Conservation (phyloP, 371 early-diverging fungal species). For the Saksenaea vasiformis region DNA sequence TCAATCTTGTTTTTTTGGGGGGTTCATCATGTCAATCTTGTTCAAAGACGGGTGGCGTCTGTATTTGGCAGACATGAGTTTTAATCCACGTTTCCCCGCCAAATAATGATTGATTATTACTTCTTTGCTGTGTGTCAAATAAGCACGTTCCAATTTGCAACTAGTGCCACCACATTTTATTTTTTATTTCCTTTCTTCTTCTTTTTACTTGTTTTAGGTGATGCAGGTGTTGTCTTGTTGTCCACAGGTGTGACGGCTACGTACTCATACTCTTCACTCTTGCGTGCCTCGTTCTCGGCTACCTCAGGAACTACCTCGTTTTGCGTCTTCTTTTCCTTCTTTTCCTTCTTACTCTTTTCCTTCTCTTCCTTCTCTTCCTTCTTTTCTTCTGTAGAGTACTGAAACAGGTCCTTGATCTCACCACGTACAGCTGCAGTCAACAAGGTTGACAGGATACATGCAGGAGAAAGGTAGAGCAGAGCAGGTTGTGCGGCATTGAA, state of each 20-base stretch:
- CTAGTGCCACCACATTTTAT: background rate
- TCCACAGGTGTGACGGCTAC: conserved; percentile 19
- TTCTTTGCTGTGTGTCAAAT: no score
- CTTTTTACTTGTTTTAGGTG: conserved; percentile 8
- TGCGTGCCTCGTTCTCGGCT: background rate
- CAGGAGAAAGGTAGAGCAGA: conserved; percentile 93
- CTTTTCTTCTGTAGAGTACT: conserved; percentile 71
- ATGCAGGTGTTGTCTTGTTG: background rate
- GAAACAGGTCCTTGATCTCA: conserved; percentile 81
- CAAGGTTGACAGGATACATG: conserved; percentile 88
- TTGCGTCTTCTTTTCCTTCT: conserved; percentile 11
- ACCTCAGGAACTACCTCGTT: background rate
- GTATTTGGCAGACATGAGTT: background rate
- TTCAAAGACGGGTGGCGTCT: background rate
- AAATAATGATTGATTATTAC: no score
- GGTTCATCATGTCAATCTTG: background rate
- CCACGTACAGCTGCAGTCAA: conserved; percentile 81
- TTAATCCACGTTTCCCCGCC: background rate
- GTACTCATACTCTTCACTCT: conserved; percentile 10
- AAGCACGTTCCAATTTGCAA: background rate
- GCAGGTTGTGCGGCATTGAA: conserved; percentile 98
- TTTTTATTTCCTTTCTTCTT: conserved; percentile 11
- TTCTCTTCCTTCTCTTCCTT: conserved; percentile 51
- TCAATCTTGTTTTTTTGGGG: background rate
- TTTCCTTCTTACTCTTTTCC: conserved; percentile 25